A percentile compares a stretch with the other conserved stretches of the same genome.
phyloP scores from a whole-genome alignment of 345 rosid genomes.

The Orychophragmus violaceus region DNA sequence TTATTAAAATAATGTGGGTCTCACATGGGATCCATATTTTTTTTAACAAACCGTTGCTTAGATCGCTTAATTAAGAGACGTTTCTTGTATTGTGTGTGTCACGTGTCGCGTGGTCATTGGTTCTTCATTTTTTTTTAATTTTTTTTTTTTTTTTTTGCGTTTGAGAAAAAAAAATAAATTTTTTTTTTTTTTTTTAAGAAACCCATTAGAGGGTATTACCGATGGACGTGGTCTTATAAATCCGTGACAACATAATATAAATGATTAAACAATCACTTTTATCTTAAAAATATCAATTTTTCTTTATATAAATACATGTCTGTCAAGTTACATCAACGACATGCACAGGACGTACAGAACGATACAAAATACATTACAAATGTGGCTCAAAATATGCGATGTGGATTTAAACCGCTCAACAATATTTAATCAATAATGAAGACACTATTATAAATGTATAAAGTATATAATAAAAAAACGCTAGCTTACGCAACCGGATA shows the following conservation, averaged over 20 bases:
- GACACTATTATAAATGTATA: not conserved
- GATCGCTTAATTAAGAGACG: too few relatives aligned
- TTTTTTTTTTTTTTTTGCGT: too few relatives aligned
- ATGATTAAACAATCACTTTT: not conserved
- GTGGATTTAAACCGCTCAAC: slow-evolving; percentile 11
- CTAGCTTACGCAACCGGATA: slow-evolving; percentile 43
- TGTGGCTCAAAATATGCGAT: not conserved
- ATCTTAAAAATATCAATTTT: not conserved
- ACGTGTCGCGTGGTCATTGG: too few relatives aligned
- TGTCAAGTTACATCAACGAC: slow-evolving; percentile 8
- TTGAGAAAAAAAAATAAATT: too few relatives aligned
- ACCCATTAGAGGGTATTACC: too few relatives aligned
- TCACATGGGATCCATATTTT: too few relatives aligned
- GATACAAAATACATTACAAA: not conserved
- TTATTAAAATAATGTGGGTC: too few relatives aligned
- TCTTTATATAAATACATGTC: not conserved
- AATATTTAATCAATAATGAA: not conserved
- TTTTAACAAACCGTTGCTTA: too few relatives aligned
- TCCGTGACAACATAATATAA: not conserved
- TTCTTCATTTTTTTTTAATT: too few relatives aligned
- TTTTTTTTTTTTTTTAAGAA: too few relatives aligned
- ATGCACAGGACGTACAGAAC: slow-evolving; percentile 2
- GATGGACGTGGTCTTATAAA: too few relatives aligned
- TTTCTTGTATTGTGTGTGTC: too few relatives aligned
- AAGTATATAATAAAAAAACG: not conserved